A percentile compares a stretch with the other conserved stretches of the same genome.
Conservation (phyloP, 371 early-diverging fungal species). For the Mortierella sp. region DNA sequence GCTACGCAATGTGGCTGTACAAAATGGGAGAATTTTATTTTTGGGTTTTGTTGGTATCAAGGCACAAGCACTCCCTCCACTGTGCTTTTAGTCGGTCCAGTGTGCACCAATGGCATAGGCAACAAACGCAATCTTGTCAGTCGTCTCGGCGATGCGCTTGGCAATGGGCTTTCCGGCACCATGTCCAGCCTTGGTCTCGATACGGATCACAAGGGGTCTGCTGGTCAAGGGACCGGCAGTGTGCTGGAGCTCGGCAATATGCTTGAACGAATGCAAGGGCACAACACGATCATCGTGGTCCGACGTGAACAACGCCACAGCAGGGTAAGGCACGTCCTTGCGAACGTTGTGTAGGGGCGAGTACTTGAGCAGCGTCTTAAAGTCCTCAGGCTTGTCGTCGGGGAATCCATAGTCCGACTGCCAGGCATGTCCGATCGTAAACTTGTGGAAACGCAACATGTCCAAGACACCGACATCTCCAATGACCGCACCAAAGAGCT, state of each 20-base stretch:
- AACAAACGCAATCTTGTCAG: constrained; percentile 71
- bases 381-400: constrained; percentile 61
- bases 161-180: constrained; percentile 76
- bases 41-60: not conserved
- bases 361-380: constrained; percentile 61
- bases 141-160: constrained; percentile 70
- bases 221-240: constrained; percentile 57
- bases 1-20: not conserved
- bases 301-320: constrained; percentile 60
- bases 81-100: constrained; percentile 47
- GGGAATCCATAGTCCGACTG: constrained; percentile 67
- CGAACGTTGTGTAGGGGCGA: constrained; percentile 78
- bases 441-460: constrained; percentile 72
- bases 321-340: constrained; percentile 59
- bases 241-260: constrained; percentile 73
- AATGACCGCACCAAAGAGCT: constrained; percentile 65
- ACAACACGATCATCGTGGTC: constrained; percentile 67
- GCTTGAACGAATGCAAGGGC: constrained; percentile 71
- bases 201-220: constrained; percentile 68
- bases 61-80: not conserved
- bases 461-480: constrained; percentile 68
- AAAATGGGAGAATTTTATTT: not conserved
- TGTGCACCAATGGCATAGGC: constrained; percentile 54
- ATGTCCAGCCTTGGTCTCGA: constrained; percentile 78
- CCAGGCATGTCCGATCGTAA: constrained; percentile 72